Evolutionary conservation across 2,329 filamentous ascomycete species (phyloP), one percentile per base, ranked within the genome.

Genomic region (Penicillium vulpinum): DNA sequence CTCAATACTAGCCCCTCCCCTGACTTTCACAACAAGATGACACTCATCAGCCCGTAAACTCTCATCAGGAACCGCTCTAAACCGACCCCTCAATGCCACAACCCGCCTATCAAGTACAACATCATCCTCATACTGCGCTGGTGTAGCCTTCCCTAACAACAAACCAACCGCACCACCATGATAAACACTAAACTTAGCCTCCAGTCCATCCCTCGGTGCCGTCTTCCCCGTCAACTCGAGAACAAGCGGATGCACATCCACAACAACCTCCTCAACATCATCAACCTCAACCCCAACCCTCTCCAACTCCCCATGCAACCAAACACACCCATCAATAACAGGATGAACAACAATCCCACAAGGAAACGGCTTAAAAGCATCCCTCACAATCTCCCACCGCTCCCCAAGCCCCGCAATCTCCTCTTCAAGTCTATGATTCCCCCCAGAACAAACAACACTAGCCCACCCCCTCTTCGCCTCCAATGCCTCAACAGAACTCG

Each of bases 341-440:
- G 82, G 81, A 65, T 85, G 82, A 59, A 83, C 80, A 0, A 84
- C 80, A 57, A 84, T 83, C 1, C 81, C 82, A 65, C 82, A 84
- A 0, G 82, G 81, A 58, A 81, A 85, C 0, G 81, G 82, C 64
- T 85, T 84, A 70, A 84, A 84, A 1, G 79, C 77, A 59, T 84
- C 84, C 60, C 76, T 76, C 62, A 78, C 72, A 9, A 81, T 78
- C 70, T 84, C 81, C 81, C 81, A 84, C n/a, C 55, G 24, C 2
- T 51, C 58, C 35, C 61, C 70, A 13, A 78, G 60, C 18, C 71
- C 70, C 1, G 63, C 72, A 35, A 80, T 64, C 57, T 76, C 71
- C 36, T 69, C 71, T 7, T 76, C 70, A 18, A 78, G 69, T 35
- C 73, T 70, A 31, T n/a, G n/a, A n/a, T 80, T 74, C 4, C 76